Conservation (phyloP, 1,139 yeast species). For the Saccharomycopsis crataegensis region DNA sequence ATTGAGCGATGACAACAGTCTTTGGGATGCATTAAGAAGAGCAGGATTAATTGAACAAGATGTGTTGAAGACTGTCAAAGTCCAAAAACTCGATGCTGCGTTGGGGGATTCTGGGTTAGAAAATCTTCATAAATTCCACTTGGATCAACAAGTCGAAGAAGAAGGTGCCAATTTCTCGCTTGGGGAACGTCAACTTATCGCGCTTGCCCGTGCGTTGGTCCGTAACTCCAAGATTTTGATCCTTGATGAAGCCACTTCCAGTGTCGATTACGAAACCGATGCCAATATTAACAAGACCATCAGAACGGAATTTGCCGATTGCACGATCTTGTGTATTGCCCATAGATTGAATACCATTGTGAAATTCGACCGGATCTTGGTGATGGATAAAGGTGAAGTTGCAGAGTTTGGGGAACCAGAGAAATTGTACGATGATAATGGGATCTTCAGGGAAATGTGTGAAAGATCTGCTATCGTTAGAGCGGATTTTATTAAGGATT, state of each 20-base stretch:
- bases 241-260: conserved; percentile 77
- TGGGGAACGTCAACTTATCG: conserved; percentile 71
- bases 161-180: conserved; percentile 70
- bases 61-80: conserved; percentile 52
- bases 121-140: conserved; percentile 47
- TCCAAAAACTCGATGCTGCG: conserved; percentile 30
- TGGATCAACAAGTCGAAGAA: conserved; percentile 60
- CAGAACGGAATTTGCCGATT: conserved; percentile 48
- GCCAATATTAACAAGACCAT: conserved; percentile 61
- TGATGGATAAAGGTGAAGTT: conserved; percentile 56
- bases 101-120: conserved; percentile 27
- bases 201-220: conserved; percentile 74
- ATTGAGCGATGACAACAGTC: conserved; percentile 35
- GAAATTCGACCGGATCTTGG: conserved; percentile 57
- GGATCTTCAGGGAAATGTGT: conserved; percentile 58
- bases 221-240: conserved; percentile 59
- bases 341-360: conserved; percentile 67
- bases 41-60: conserved; percentile 48
- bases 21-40: conserved; percentile 52
- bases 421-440: conserved; percentile 37
- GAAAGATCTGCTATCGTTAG: conserved; percentile 41
- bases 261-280: conserved; percentile 77
- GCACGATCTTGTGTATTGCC: conserved; percentile 75
- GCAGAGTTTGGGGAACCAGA: conserved; percentile 53
- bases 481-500: conserved; percentile 26